Conservation (phyloP, 2,329 filamentous ascomycete species). For the Sporothrix schenckii region DNA sequence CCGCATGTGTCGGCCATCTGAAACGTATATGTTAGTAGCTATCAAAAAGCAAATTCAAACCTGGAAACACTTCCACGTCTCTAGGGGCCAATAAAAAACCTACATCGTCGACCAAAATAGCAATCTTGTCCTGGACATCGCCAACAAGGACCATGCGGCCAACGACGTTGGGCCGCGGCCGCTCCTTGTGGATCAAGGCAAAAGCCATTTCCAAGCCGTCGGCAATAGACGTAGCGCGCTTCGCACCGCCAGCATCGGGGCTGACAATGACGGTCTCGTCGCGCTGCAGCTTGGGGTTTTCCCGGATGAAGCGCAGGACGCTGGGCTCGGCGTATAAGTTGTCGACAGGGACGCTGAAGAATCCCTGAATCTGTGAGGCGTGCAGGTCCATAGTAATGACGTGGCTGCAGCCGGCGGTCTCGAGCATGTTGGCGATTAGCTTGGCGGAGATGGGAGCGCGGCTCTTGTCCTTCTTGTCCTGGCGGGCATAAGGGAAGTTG, state of each 20-base stretch:
- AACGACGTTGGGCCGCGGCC: constrained; percentile 78
- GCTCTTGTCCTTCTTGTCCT: constrained; percentile 77
- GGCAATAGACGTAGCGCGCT: constrained; percentile 89
- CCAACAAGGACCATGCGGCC: constrained; percentile 93
- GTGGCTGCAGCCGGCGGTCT: constrained; percentile 70
- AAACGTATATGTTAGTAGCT: background rate
- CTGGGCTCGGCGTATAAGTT: constrained; percentile 93
- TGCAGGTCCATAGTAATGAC: constrained; percentile 93
- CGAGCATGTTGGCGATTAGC: constrained; percentile 95
- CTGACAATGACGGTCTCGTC: constrained; percentile 89
- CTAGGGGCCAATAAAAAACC: constrained; percentile 6
- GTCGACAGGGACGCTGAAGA: constrained; percentile 81
- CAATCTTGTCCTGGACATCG: constrained; percentile 85
- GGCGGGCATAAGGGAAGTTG: constrained; percentile 93
- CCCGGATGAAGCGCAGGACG: constrained; percentile 68
- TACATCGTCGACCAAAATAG: constrained; percentile 72
- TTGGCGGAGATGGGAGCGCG: constrained; percentile 94
- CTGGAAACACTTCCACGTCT: background rate
- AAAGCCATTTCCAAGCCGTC: constrained; percentile 89
- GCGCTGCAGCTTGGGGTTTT: constrained; percentile 28
- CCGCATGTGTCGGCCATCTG: constrained; percentile 41
- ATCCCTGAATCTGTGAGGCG: constrained; percentile 57
- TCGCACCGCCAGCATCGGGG: constrained; percentile 91
- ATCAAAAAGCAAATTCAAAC: background rate
- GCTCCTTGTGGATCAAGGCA: constrained; percentile 95